phyloP scores from a whole-genome alignment of 2,329 filamentous ascomycete species.

The Pseudocercospora pini-densiflorae region DNA sequence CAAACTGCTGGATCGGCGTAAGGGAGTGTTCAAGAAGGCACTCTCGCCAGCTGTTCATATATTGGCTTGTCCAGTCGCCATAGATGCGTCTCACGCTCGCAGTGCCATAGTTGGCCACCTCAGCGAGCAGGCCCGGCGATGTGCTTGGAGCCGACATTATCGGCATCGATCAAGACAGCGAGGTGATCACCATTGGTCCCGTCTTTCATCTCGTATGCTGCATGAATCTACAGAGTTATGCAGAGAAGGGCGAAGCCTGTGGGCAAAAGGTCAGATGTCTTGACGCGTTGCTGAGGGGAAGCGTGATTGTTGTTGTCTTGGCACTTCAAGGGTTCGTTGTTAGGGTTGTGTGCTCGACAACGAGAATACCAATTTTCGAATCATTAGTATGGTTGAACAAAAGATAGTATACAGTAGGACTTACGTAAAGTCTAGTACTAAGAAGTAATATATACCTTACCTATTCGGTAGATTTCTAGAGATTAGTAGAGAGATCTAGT shows the following conservation, averaged over 20 bases:
- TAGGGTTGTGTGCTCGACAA: no score
- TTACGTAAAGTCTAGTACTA: no score
- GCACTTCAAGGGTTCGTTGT: background rate
- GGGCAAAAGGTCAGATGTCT: no score
- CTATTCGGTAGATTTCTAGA: no score
- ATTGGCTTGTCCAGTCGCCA: constrained; percentile 37
- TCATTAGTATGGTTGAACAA: no score
- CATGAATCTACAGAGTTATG: no score
- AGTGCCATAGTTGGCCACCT: constrained; percentile 41
- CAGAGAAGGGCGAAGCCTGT: background rate
- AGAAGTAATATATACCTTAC: no score
- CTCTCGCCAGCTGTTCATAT: constrained; percentile 33
- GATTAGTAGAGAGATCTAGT: no score
- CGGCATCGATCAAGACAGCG: background rate
- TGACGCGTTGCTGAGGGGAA: background rate
- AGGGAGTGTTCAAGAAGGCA: constrained; percentile 35
- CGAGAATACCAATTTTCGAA: background rate
- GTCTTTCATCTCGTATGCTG: background rate
- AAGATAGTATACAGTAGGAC: no score
- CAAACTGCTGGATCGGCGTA: constrained; percentile 38
- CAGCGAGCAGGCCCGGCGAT: constrained; percentile 35
- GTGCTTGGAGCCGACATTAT: background rate
- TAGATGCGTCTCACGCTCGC: constrained; percentile 40
- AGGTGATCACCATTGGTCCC: background rate
- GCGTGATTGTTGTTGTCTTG: background rate